phyloP scores from a whole-genome alignment of 192 early-diverging fungal genomes.

The Umbelopsis sp. region DNA sequence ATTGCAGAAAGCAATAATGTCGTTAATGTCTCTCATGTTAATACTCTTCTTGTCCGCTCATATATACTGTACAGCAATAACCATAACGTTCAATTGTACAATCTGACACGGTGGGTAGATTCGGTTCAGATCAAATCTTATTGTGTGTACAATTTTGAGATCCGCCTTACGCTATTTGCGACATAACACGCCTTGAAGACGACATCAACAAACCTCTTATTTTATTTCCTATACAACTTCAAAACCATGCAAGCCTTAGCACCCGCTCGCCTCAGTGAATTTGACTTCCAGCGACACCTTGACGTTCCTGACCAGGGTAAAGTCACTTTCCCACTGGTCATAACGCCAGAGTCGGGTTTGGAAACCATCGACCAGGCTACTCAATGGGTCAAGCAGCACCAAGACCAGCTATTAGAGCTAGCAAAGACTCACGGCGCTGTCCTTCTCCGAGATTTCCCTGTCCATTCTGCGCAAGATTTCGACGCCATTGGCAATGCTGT shows the following conservation, averaged over 20 bases:
- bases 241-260: background rate
- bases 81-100: no score
- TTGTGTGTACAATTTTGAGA: background rate
- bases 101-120: background rate
- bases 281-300: conserved; percentile 4
- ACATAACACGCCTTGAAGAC: background rate
- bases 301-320: background rate
- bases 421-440: conserved; percentile 35
- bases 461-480: conserved; percentile 32
- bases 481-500: conserved; percentile 41
- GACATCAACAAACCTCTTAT: background rate
- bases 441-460: conserved; percentile 39
- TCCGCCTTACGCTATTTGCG: background rate
- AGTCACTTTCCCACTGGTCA: conserved; percentile 11
- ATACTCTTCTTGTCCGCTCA: no score
- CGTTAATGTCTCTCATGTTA: no score
- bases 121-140: conserved; percentile 3
- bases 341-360: background rate
- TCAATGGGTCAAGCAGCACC: background rate
- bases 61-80: no score
- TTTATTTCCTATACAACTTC: background rate
- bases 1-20: no score
- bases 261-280: background rate
- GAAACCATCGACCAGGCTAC: background rate
- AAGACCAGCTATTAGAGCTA: conserved; percentile 2